Evolutionary conservation across 23 red algal genomes (phyloP).

Genomic region (Agarophyton chilense): DNA sequence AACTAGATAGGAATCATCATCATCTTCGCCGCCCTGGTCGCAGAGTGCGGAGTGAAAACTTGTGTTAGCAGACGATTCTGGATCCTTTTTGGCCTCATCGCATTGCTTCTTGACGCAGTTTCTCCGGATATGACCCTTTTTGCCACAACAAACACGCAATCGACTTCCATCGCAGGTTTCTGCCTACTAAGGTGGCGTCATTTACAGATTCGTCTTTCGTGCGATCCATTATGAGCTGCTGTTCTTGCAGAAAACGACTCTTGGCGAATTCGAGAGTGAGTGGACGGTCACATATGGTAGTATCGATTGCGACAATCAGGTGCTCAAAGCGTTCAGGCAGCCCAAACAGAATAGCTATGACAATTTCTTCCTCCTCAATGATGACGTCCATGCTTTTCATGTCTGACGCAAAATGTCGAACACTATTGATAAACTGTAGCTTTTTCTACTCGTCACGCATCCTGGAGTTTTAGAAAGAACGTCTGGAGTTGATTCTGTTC

Average conservation of each 20-base stretch:
- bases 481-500: constrained; percentile 20
- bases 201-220: background rate
- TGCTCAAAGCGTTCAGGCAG: constrained; percentile 2
- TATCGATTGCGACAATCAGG: constrained; percentile 39
- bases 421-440: background rate
- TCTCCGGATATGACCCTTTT: constrained; percentile 15
- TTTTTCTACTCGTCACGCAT: constrained; percentile 23
- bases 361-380: constrained; percentile 9
- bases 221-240: background rate
- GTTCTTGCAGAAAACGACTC: constrained; percentile 41
- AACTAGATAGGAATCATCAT: background rate
- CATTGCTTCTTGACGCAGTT: constrained; percentile 17
- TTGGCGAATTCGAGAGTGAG: constrained; percentile 26
- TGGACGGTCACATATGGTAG: background rate
- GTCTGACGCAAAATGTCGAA: background rate
- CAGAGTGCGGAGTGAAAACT: background rate
- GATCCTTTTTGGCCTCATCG: constrained; percentile 10
- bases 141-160: constrained; percentile 20
- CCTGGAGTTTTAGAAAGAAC: constrained; percentile 30
- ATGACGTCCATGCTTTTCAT: constrained; percentile 3
- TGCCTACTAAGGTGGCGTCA: no score
- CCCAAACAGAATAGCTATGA: constrained; percentile 10
- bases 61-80: background rate
- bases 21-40: background rate
- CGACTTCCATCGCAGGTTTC: background rate